phyloP scores from a whole-genome alignment of 2,329 filamentous ascomycete genomes.

The Claviceps sorghi region DNA sequence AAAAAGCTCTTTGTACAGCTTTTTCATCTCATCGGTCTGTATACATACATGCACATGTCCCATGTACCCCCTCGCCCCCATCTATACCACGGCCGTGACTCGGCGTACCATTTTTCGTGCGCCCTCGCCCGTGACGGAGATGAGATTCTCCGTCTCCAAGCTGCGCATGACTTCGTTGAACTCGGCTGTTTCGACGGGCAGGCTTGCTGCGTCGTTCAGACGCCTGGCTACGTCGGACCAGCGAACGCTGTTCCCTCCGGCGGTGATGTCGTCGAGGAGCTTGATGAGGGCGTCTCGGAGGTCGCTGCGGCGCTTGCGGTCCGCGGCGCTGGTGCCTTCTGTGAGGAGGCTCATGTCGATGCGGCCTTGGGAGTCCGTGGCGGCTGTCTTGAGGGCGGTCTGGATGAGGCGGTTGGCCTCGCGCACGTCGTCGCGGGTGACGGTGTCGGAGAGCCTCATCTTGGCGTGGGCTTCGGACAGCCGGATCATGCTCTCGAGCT shows the following conservation, averaged over 20 bases:
- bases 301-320: slow-evolving; percentile 68
- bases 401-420: slow-evolving; percentile 91
- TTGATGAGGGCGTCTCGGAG: slow-evolving; percentile 65
- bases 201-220: slow-evolving; percentile 55
- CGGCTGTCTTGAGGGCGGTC: slow-evolving; percentile 85
- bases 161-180: slow-evolving; percentile 68
- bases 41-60: not conserved
- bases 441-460: slow-evolving; percentile 70
- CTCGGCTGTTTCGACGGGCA: slow-evolving; percentile 61
- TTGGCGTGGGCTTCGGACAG: slow-evolving; percentile 93
- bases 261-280: slow-evolving; percentile 68
- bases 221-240: slow-evolving; percentile 65
- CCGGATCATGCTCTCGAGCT: slow-evolving; percentile 97
- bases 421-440: slow-evolving; percentile 68
- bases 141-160: slow-evolving; percentile 70
- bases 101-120: slow-evolving; percentile 67
- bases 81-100: slow-evolving; percentile 38
- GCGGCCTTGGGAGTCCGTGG: slow-evolving; percentile 82
- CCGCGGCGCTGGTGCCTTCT: slow-evolving; percentile 82
- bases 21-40: not conserved
- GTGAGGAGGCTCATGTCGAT: slow-evolving; percentile 96
- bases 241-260: slow-evolving; percentile 51
- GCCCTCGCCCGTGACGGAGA: slow-evolving; percentile 74
- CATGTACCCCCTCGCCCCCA: not conserved
- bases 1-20: too few species aligned